phyloP scores from a whole-genome alignment of 768 basidiomycete genomes.

The Sarcomyxa edulis region DNA sequence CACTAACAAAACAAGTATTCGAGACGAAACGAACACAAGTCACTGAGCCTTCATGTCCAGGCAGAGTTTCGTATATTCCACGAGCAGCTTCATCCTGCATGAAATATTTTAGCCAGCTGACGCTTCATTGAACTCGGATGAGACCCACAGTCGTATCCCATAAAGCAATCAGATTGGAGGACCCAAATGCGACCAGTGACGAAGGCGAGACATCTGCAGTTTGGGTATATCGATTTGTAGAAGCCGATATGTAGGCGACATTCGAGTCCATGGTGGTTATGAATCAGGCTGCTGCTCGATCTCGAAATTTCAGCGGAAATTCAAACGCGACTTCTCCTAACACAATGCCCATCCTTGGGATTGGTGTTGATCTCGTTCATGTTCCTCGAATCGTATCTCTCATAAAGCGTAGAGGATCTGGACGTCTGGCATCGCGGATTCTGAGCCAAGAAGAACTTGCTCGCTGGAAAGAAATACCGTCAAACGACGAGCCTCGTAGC shows the following conservation, averaged over 20 bases:
- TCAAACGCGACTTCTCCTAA: constrained; percentile 1
- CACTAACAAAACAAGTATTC: constrained; percentile 52
- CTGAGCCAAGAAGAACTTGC: constrained; percentile 46
- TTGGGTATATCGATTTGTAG: constrained; percentile 42
- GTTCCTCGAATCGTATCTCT: constrained; percentile 59
- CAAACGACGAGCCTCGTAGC: constrained; percentile 15
- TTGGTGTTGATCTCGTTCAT: constrained; percentile 73
- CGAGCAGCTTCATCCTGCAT: constrained; percentile 40
- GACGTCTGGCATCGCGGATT: constrained; percentile 54
- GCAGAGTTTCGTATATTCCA: constrained; percentile 65
- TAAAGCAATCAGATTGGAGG: constrained; percentile 37
- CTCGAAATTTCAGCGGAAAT: constrained; percentile 7
- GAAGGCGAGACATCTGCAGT: constrained; percentile 41
- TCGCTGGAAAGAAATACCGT: constrained; percentile 31
- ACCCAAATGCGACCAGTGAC: constrained; percentile 42
- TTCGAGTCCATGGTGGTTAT: constrained; percentile 24
- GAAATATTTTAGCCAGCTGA: constrained; percentile 7
- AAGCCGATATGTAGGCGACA: constrained; percentile 38
- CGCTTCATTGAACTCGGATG: neutral
- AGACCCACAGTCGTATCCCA: constrained; percentile 37
- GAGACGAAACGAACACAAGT: constrained; percentile 71
- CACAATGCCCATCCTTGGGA: constrained; percentile 66
- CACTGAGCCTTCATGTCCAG: constrained; percentile 68
- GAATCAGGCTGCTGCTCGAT: too few species aligned
- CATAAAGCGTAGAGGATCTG: constrained; percentile 39